Conservation (phyloP, 2,329 filamentous ascomycete species). For the Raffaelea ambrosiae region DNA sequence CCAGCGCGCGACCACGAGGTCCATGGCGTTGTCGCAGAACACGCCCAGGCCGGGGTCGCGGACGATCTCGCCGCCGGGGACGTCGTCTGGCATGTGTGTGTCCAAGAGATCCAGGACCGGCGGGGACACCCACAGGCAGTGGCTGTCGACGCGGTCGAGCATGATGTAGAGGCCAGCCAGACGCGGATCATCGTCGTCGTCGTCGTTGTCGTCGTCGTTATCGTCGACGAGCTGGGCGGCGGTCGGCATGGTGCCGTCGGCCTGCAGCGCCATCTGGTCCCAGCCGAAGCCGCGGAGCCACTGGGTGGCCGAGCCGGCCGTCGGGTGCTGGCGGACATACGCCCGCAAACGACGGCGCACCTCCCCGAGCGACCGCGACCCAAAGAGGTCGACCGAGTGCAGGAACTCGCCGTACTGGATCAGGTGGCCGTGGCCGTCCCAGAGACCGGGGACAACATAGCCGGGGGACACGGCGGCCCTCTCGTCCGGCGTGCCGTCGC, state of each 20-base stretch:
- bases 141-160: constrained; percentile 61
- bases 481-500: constrained; percentile 20
- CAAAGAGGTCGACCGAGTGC: constrained; percentile 57
- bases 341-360: constrained; percentile 40
- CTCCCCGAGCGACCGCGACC: constrained; percentile 44
- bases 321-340: constrained; percentile 42
- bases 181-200: no score
- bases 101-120: constrained; percentile 40
- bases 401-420: constrained; percentile 58
- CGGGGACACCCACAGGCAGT: constrained; percentile 62
- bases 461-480: constrained; percentile 27
- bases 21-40: constrained; percentile 68
- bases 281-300: constrained; percentile 63
- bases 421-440: constrained; percentile 64
- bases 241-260: constrained; percentile 50
- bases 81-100: constrained; percentile 34
- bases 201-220: no score
- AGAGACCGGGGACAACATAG: constrained; percentile 57
- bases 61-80: constrained; percentile 57
- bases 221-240: constrained; percentile 45
- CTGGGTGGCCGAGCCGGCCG: constrained; percentile 41
- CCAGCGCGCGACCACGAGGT: constrained; percentile 47
- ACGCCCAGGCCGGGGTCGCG: constrained; percentile 55
- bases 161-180: constrained; percentile 55
- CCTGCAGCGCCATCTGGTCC: constrained; percentile 57